Evolutionary conservation across 2,329 filamentous ascomycete species (phyloP), one percentile per base, ranked within the genome.

Genomic region (Arachnopeziza araneosa): DNA sequence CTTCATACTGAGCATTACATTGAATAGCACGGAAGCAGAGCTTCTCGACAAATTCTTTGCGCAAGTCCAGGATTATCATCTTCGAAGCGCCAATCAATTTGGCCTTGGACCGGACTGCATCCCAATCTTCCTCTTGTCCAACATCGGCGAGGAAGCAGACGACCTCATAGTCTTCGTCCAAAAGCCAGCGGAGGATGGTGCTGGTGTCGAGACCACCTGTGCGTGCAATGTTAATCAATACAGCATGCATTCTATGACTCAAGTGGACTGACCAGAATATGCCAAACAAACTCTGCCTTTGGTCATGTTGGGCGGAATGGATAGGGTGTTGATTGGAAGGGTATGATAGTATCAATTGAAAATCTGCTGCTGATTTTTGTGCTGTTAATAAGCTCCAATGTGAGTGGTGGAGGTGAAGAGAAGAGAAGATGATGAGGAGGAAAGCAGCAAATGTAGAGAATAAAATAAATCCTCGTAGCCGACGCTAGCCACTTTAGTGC

Each of bases 1-100:
- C 26, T 30, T 91, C 85, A 73, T 86, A 88, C 73, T 86, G 83
- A 63, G 84, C 84, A 66, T 87, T 85, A 74, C 85, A 90, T 75
- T 91, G 88, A 64, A 95, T 83, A 63, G 90, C 90, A 56, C 83
- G 87, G 83, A 87, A 93, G 66, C 70, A 71, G 52, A 95, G 81
- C 78, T 93, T 83, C 68, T 92, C 88, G 67, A 95, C 84, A 70
- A 95, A 93, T 75, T 91, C 87, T 68, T 80, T 80, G 69, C 85
- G 84, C 58, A 93, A 80, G 73, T 95, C 83, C 64, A 80, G 76
- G 66, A 86, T 80, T 60, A 69, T 68, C 51, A 66, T 69, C 60
- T 66, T 67, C 49, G 68, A 66, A 64, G 73, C 72, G 58, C 73
- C 72, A 55, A 75, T 72, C 73, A 77, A 73, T 71, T 76, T 71